Base-by-base conservation (phyloP, 306 rosid species). In the Vigna nakashimae region DNA sequence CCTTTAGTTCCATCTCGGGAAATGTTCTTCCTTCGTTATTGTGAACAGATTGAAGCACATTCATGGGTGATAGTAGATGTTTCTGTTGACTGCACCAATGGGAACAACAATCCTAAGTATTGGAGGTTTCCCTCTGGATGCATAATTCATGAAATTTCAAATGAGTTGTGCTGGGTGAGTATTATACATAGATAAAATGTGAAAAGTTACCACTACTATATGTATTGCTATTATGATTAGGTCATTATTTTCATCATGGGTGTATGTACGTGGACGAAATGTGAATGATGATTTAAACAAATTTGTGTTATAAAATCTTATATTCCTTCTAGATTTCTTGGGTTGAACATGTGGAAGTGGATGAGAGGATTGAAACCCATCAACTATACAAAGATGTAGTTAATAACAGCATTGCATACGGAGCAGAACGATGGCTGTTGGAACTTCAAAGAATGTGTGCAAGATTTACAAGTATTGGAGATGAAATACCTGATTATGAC, bases 41-140 rank as follows among this genome's bases (percentile, higher is more conserved):
- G 94, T 80, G 84, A 79, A 81, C 87, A 87, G 71, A 26, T 88
- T 55, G 82, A 86, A 42, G 7, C 16, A 5, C 84, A 81, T 22
- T 73, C 42, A 17, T 91, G 98, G 98, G 81, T 81, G 0, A 83
- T 93, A 46, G 80, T 40, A 38, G 88, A 93, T 71, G 90, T 91
- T 16, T 93, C 98, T 0, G 77, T 79, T 62, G 89, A 93, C 56
- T 68, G 13, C 75, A 45, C 65, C 2, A 81, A 74, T 69, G 84
- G 57, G 26, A 32, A 64, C 7, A 12, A 13, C 46, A 63, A 50
- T n/a, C 18, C 82, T 30, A 82, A 40, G 3, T 42, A 67, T 65
- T 87, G 97, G 95, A 86, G 60, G 80, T 81, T 87, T 40, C 97
- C 98, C 26, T 93, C 93, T 1, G 98, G 98, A 4, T 90, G 91